Base-by-base conservation (phyloP, 306 rosid genomes). In the Rubus parviflorus region DNA sequence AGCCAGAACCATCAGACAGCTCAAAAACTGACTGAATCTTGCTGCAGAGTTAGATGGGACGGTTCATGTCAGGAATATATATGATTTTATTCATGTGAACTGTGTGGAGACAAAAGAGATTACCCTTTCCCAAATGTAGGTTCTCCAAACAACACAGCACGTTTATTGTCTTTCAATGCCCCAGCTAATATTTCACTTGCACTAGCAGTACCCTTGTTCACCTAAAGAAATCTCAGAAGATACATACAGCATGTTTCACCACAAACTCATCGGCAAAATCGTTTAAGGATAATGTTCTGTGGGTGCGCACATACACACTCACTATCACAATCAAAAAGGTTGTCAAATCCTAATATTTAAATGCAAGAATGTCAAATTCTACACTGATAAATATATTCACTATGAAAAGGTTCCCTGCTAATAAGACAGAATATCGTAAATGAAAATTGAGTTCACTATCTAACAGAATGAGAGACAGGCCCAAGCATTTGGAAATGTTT, bases 171-270 rank as follows among this genome's bases (percentile, higher is more conserved):
- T 77, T 95, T 95, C 90, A 95, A 77, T 19, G 99, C 97, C 53
- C 97, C 99, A 0, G 99, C 99, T 83, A 95, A 88, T 67, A 95
- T 95, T 85, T 95, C 99, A 72, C 99, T 95, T 35, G 99, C 97
- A 87, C 99, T 95, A 40, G 99, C 99, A 46, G 99, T 95, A 86
- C 99, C 99, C 88, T 92, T 92, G 75, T 92, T 92, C 79, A 95
- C 99, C 99, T 95, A 76, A 65, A 65, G 74, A 5, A 85, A 72
- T 49, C 78, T 72, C 89, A 37, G 79, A 22, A 22, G 40, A 57
- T 16, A n/a, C 53, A 41, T 60, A 47, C 53, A 64, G 23, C 66
- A 40, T n/a, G 1, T n/a, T n/a, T 76, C 58, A 54, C 73, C 64
- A 70, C 42, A 49, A 41, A 49, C 15, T n/a, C 41, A 7, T 4